Evolutionary conservation across 257 asterid species (phyloP).

Genomic region (Solanum etuberosum): DNA sequence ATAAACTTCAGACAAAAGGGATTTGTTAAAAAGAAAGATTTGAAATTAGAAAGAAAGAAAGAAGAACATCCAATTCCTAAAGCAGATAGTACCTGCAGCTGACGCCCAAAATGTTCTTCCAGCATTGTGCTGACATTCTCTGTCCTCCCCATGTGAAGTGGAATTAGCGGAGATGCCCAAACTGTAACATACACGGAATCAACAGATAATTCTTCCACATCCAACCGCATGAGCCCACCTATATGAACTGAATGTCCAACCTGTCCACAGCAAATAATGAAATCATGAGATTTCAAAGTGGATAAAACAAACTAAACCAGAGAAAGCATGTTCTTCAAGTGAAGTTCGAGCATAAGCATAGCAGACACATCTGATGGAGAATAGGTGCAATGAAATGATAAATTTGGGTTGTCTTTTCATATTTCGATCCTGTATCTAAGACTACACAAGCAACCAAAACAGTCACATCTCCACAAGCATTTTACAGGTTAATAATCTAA

Average conservation of each 20-base stretch:
- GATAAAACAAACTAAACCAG: background rate
- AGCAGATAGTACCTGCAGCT: constrained; percentile 44
- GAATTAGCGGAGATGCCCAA: constrained; percentile 80
- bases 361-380: background rate
- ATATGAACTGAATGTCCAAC: constrained; percentile 72
- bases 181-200: constrained; percentile 72
- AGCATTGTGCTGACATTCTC: constrained; percentile 50
- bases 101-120: constrained; percentile 73
- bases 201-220: constrained; percentile 53
- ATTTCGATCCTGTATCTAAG: background rate
- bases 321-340: background rate
- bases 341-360: background rate
- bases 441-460: background rate
- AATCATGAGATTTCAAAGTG: background rate
- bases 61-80: background rate
- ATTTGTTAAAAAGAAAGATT: background rate
- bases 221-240: constrained; percentile 75
- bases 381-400: background rate
- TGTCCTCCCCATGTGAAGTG: constrained; percentile 83
- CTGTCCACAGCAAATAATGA: constrained; percentile 27
- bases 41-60: background rate
- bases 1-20: background rate
- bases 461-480: background rate
- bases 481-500: background rate
- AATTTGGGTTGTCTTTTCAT: background rate